Evolutionary conservation across 352 stramenopile species (phyloP), one percentile per base, ranked within the genome.

Genomic region (Globisporangium solare): DNA sequence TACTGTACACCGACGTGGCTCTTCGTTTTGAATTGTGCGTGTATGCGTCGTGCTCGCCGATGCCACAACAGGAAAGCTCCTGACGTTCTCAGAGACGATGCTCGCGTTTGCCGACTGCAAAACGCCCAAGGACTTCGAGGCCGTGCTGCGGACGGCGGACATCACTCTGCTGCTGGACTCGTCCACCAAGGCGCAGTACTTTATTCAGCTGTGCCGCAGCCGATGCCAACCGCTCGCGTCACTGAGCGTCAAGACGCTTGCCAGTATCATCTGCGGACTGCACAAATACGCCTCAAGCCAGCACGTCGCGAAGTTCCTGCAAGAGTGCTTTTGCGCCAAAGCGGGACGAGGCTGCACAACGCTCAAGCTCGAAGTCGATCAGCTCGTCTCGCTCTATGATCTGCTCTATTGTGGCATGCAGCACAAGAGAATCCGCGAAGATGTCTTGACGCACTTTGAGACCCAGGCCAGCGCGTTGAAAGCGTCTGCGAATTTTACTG

Each of bases 311-410:
- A 37, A 17, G 13, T 63, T 55, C 22, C 20, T 70, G 1, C 47
- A 56, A 42, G 24, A 60, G 17, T 67, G 63, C 46, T 55, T 70
- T 37, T 59, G 40, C 39, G 35, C 58, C 21, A 49, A 54, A 24
- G 37, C 35, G 0, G 41, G 18, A 8, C 31, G 51, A 15, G 53
- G 53, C 2, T 70, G 58, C 47, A 52, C 57, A 18, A 42, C 31
- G 18, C 54, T 70, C 37, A 70, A 70, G 51, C 41, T 51, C 18
- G 50, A 45, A 43, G 40, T 70, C 10, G 63, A 67, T 6, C 31
- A 39, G 13, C 58, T 40, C 20, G 39, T 63, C 11, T 63, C 63
- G 27, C 54, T 70, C 18, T 60, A 64, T 27, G 58, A 60, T 2
- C 59, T 70, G 17, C 21, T 67, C 2, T 54, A 53, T 39, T 18